These are phyloP conservation scores for Henckelia pumila DNA, from an alignment of 257 asterid species.

Conservation along the genomic window DNA sequence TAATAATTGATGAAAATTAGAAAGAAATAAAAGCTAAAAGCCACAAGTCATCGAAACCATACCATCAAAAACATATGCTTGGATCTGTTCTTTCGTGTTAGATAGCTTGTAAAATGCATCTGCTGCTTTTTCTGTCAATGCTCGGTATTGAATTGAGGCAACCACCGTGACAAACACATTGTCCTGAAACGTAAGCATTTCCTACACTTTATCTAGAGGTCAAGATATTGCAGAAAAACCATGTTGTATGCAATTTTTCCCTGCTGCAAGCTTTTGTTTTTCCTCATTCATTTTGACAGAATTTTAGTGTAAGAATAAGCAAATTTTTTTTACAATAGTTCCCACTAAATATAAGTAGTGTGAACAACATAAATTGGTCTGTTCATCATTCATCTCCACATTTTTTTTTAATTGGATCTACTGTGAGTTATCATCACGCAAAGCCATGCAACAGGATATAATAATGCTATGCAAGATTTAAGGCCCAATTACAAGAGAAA, in stretches of 20 bases:
- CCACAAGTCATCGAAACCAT: background rate
- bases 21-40: background rate
- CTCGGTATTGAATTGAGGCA: conserved; percentile 25
- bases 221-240: background rate
- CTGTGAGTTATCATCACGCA: background rate
- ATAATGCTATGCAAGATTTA: background rate
- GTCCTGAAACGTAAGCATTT: conserved; percentile 13
- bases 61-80: conserved; percentile 27
- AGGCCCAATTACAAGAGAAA: background rate
- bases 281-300: background rate
- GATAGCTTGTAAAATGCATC: conserved; percentile 23
- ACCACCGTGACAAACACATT: conserved; percentile 25
- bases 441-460: background rate
- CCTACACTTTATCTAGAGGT: background rate
- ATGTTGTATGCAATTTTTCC: background rate
- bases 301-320: background rate
- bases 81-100: conserved; percentile 22
- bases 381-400: background rate
- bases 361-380: background rate
- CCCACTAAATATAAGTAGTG: no score
- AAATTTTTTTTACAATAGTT: background rate
- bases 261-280: background rate
- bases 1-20: background rate
- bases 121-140: conserved; percentile 20
- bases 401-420: background rate